These are phyloP conservation scores for Diaporthe citrichinensis DNA, from an alignment of 2,329 filamentous ascomycete species.

Conservation along the genomic window DNA sequence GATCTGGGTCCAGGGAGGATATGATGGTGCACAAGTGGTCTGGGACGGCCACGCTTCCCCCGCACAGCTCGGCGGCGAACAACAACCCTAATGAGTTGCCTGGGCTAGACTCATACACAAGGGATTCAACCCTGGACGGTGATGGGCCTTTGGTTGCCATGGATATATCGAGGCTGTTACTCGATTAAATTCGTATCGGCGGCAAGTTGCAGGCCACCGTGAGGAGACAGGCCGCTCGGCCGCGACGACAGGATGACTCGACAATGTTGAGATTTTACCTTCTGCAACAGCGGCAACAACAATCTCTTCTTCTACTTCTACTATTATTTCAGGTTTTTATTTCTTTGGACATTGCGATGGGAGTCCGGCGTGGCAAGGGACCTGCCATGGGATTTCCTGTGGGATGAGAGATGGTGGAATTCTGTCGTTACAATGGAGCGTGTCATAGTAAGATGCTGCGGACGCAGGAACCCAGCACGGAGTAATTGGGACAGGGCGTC, in stretches of 20 bases:
- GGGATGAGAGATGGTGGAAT: slow-evolving; percentile 28
- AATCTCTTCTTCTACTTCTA: not conserved
- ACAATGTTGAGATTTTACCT: not conserved
- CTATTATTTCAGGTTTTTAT: slow-evolving; percentile 18
- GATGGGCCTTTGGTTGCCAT: slow-evolving; percentile 63
- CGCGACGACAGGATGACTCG: not conserved
- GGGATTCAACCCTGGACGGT: slow-evolving; percentile 40
- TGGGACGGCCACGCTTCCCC: slow-evolving; percentile 46
- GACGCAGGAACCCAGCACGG: slow-evolving; percentile 23
- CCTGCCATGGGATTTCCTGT: slow-evolving; percentile 4
- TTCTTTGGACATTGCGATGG: slow-evolving; percentile 3
- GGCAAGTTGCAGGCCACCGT: not conserved
- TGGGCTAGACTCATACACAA: slow-evolving; percentile 36
- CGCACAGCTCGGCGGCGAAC: slow-evolving; percentile 25
- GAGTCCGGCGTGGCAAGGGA: slow-evolving; percentile 25
- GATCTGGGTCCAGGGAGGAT: slow-evolving; percentile 62
- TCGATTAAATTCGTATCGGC: slow-evolving; percentile 55
- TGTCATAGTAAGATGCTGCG: slow-evolving; percentile 25
- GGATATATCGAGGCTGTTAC: slow-evolving; percentile 72
- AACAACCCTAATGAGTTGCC: slow-evolving; percentile 37
- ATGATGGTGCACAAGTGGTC: slow-evolving; percentile 57
- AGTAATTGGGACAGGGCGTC: slow-evolving; percentile 33
- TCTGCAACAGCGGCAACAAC: not conserved
- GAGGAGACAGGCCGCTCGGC: not conserved
- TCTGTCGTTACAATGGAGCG: slow-evolving; percentile 41